phyloP scores from a whole-genome alignment of 495 filamentous ascomycete genomes.

The Neurospora sp. region DNA sequence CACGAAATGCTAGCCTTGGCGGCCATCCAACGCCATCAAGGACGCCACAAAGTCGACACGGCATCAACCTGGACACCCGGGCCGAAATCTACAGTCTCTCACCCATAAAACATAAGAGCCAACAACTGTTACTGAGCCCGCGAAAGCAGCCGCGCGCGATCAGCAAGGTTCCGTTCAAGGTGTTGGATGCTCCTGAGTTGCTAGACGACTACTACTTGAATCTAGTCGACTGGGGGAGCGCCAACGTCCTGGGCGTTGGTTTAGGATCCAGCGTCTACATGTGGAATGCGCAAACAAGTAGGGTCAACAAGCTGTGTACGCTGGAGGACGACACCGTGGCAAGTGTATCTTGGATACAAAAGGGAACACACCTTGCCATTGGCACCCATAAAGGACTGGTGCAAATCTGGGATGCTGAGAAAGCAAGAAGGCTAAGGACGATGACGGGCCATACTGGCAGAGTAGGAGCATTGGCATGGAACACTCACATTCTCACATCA shows the following conservation, averaged over 20 bases:
- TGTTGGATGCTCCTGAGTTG: constrained; percentile 89
- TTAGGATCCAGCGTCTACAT: constrained; percentile 93
- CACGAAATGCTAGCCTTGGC: constrained; percentile 54
- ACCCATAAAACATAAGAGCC: constrained; percentile 79
- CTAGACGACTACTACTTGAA: constrained; percentile 98
- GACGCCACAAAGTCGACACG: constrained; percentile 80
- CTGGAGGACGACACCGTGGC: constrained; percentile 90
- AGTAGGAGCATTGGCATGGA: constrained; percentile 90
- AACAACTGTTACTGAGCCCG: constrained; percentile 83
- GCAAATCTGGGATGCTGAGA: constrained; percentile 94
- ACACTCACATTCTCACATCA: constrained; percentile 92
- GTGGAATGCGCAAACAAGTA: constrained; percentile 85
- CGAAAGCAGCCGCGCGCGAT: constrained; percentile 80
- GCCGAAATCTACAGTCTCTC: constrained; percentile 92
- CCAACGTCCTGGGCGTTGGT: constrained; percentile 85
- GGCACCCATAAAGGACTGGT: constrained; percentile 89
- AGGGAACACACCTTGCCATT: constrained; percentile 90
- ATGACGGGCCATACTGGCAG: constrained; percentile 94
- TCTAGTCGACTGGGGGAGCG: constrained; percentile 95
- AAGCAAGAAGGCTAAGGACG: constrained; percentile 71
- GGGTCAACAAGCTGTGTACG: constrained; percentile 87
- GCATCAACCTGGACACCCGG: constrained; percentile 71
- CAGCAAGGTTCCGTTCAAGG: constrained; percentile 94
- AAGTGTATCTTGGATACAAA: constrained; percentile 94
- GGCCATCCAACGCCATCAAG: constrained; percentile 75